phyloP scores from a whole-genome alignment of 345 rosid genomes.

The Crucihimalaya himalaica region DNA sequence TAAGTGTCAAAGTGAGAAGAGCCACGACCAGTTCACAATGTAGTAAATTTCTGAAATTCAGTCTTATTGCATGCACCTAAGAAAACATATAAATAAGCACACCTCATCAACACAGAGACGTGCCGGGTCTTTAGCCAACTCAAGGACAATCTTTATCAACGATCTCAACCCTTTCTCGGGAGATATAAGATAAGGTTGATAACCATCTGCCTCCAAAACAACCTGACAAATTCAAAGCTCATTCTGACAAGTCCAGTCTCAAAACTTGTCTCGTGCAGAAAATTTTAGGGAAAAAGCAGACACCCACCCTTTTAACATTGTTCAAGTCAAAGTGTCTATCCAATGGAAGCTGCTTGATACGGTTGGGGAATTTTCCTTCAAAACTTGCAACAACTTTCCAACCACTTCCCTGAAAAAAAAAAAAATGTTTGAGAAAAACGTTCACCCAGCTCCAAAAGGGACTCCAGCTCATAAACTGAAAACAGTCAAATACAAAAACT shows the following conservation, averaged over 20 bases:
- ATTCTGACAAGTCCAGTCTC: constrained; percentile 12
- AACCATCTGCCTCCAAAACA: constrained; percentile 98
- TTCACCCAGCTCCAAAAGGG: constrained; percentile 10
- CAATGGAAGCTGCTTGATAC: constrained; percentile 95
- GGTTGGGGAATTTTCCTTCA: constrained; percentile 92
- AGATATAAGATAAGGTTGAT: constrained; percentile 98
- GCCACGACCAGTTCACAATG: neutral
- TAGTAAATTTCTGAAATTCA: constrained; percentile 21
- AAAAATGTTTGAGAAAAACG: constrained; percentile 1
- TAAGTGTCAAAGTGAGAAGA: constrained; percentile 18
- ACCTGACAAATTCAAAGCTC: constrained; percentile 52
- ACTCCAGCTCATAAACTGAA: constrained; percentile 20
- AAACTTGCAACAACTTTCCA: constrained; percentile 98
- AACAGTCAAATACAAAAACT: neutral
- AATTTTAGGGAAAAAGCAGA: constrained; percentile 19
- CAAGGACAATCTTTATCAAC: constrained; percentile 90
- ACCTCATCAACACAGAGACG: constrained; percentile 98
- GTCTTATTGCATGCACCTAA: constrained; percentile 4
- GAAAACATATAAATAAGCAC: constrained; percentile 1
- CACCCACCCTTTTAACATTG: constrained; percentile 88
- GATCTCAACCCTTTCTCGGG: constrained; percentile 99
- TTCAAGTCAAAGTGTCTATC: constrained; percentile 93
- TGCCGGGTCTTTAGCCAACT: constrained; percentile 98
- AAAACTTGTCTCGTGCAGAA: constrained; percentile 16
- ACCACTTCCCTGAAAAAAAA: constrained; percentile 79